These are phyloP conservation scores for Mycena belliarum DNA, from an alignment of 768 basidiomycete genomes.

Conservation along the genomic window DNA sequence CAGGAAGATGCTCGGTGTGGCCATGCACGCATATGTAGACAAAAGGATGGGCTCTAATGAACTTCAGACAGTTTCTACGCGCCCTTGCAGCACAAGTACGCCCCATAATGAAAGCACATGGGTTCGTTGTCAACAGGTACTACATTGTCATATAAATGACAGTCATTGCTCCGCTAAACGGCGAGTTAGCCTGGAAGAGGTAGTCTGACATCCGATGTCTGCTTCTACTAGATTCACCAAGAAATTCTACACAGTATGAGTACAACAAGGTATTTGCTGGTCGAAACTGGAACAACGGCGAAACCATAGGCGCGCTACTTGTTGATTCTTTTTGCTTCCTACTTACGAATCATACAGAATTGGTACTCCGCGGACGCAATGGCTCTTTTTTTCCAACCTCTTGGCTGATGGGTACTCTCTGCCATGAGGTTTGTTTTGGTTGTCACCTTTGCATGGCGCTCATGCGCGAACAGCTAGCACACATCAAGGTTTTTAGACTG, in stretches of 20 bases:
- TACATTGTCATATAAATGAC: too few relatives aligned
- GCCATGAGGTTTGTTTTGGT: slow-evolving; percentile 72
- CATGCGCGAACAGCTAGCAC: slow-evolving; percentile 58
- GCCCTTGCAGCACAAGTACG: slow-evolving; percentile 83
- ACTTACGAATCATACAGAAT: slow-evolving; percentile 45
- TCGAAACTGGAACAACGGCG: slow-evolving; percentile 84
- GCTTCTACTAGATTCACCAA: not conserved
- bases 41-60: too few relatives aligned
- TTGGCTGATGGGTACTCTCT: slow-evolving; percentile 76
- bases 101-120: slow-evolving; percentile 81
- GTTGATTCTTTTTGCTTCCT: not conserved
- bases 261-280: slow-evolving; percentile 78
- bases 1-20: slow-evolving; percentile 64
- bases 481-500: slow-evolving; percentile 61
- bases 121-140: slow-evolving; percentile 75
- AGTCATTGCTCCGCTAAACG: too few relatives aligned
- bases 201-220: slow-evolving; percentile 32
- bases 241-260: slow-evolving; percentile 62
- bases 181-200: slow-evolving; percentile 87
- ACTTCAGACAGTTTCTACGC: slow-evolving; percentile 63
- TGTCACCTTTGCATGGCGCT: not conserved
- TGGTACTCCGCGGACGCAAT: slow-evolving; percentile 65
- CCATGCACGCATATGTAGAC: too few relatives aligned
- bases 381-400: slow-evolving; percentile 64
- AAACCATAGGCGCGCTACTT: slow-evolving; percentile 76